phyloP scores from a whole-genome alignment of 495 filamentous ascomycete genomes.

The Neurospora sp. region DNA sequence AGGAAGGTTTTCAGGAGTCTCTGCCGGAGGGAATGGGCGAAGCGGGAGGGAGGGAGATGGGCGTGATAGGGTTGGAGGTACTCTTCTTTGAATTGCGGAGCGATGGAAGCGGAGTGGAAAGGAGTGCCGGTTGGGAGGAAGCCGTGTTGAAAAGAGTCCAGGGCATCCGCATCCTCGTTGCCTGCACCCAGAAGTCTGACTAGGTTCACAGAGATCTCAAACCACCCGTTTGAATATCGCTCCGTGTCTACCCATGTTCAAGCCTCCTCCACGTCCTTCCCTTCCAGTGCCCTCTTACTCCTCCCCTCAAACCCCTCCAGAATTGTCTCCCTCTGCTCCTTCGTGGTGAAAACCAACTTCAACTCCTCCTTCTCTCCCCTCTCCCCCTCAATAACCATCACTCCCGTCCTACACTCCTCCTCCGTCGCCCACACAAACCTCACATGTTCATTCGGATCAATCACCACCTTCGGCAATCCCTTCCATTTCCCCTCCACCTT shows the following conservation, averaged over 20 bases:
- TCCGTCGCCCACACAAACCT: constrained; percentile 34
- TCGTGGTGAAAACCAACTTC: constrained; percentile 22
- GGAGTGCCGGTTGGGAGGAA: neutral
- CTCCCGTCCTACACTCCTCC: constrained; percentile 25
- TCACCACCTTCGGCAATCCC: constrained; percentile 17
- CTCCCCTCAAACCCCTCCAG: constrained; percentile 21
- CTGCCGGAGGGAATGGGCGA: neutral
- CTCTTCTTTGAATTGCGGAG: neutral
- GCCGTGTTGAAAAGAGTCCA: neutral
- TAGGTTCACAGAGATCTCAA: neutral
- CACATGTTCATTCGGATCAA: constrained; percentile 36
- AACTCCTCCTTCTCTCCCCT: constrained; percentile 10
- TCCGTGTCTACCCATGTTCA: neutral
- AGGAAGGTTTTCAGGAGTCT: neutral
- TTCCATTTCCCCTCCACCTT: neutral
- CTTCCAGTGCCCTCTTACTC: constrained; percentile 3
- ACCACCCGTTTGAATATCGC: neutral
- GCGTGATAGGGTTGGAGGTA: too few species aligned
- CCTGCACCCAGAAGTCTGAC: neutral
- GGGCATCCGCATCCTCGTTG: neutral
- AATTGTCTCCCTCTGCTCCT: constrained; percentile 15
- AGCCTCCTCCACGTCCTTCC: neutral
- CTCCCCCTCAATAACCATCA: neutral
- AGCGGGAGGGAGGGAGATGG: neutral
- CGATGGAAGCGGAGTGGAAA: neutral